These are phyloP conservation scores for Naegleria gruberi DNA, from an alignment of 208 protist genomes.

Conservation along the genomic window DNA sequence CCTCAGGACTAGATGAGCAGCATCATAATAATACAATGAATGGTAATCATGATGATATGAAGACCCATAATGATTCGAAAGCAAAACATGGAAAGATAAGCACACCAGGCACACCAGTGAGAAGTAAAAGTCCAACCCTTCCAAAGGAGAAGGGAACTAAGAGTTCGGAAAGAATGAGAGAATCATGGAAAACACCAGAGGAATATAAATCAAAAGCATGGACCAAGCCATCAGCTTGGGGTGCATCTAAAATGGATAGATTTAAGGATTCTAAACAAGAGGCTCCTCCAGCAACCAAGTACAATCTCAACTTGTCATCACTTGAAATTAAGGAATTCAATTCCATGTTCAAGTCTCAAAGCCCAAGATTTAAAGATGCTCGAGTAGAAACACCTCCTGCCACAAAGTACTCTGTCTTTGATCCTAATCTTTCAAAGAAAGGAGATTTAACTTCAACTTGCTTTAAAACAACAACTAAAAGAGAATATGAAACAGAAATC, in stretches of 20 bases:
- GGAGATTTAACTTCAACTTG: background rate
- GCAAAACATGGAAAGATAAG: no score
- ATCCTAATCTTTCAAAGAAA: background rate
- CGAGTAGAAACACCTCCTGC: background rate
- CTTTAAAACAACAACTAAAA: background rate
- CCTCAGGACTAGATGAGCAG: no score
- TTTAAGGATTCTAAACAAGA: background rate
- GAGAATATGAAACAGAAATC: background rate
- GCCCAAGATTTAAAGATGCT: slow-evolving; percentile 1
- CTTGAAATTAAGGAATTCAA: background rate
- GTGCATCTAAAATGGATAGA: background rate
- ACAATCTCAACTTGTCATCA: background rate
- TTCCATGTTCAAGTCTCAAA: background rate
- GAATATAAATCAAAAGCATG: background rate
- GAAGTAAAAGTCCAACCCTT: background rate
- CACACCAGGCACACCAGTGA: background rate
- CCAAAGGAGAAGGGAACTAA: background rate
- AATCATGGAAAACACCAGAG: background rate
- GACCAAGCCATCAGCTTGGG: background rate
- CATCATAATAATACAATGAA: no score
- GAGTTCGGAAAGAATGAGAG: background rate
- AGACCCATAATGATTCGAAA: no score
- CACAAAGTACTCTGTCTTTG: background rate
- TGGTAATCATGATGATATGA: no score
- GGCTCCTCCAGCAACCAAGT: background rate